Conservation (phyloP, 768 basidiomycete species). For the Lepiota brunneoincarnata region DNA sequence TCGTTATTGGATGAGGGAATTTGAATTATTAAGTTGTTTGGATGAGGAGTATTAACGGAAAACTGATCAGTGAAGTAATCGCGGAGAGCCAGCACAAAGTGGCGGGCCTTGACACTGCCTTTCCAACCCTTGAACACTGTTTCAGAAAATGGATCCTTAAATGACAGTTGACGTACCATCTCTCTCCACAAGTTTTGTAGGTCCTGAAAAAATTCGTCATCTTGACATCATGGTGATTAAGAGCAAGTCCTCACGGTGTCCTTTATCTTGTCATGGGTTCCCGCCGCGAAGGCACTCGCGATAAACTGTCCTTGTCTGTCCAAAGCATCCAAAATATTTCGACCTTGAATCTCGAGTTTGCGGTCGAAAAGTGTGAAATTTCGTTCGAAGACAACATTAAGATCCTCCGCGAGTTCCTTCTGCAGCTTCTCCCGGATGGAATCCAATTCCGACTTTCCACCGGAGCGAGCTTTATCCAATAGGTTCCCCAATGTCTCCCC, state of each 20-base stretch:
- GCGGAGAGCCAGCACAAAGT: constrained; percentile 44
- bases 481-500: constrained; percentile 25
- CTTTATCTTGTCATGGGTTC: constrained; percentile 42
- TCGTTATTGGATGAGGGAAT: constrained; percentile 28
- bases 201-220: not conserved
- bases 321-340: constrained; percentile 18
- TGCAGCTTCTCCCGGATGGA: constrained; percentile 22
- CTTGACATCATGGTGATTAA: too few relatives aligned
- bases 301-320: not conserved
- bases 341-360: constrained; percentile 45
- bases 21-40: not conserved
- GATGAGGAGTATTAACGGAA: not conserved
- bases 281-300: constrained; percentile 14
- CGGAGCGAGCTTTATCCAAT: too few relatives aligned
- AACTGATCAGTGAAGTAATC: constrained; percentile 32
- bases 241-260: constrained; percentile 35
- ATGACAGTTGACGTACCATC: constrained; percentile 1
- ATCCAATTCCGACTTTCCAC: not conserved
- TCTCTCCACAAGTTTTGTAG: constrained; percentile 14
- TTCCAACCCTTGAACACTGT: constrained; percentile 41
- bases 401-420: constrained; percentile 34
- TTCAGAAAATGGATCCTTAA: too few relatives aligned
- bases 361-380: constrained; percentile 43
- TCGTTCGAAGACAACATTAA: constrained; percentile 31
- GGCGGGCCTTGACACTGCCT: constrained; percentile 48